Base-by-base conservation (phyloP, 1,139 yeast species). In the Groenewaldozyma sp. region DNA sequence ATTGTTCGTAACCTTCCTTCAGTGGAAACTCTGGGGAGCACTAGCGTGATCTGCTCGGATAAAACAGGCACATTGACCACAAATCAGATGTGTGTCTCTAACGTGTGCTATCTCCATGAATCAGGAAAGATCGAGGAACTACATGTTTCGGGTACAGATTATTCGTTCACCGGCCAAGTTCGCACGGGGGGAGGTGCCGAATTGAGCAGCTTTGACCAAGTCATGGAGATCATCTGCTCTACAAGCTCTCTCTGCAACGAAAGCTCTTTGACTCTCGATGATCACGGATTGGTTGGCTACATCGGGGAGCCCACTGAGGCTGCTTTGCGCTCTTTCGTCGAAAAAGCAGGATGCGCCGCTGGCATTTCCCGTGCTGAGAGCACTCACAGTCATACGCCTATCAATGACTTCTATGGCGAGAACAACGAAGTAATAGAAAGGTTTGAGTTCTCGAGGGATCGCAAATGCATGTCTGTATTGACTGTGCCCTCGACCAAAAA, bases 1-100 rank as follows among this genome's bases (percentile, higher is more conserved):
- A 60, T 72, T 48, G 71, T 71, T 28, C 64, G 73, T 45, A 63
- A 68, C 55, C 67, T 86, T 45, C 93, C 95, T 10, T 78, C 87
- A 54, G 95, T 86, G 24, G 76, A 72, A 47, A 73, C 76, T 17
- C 56, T 72, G 39, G 77, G 76, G 20, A 70, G 73, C 17, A 70
- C 71, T 36, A 65, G 68, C 41, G 73, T 71, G 42, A 59, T 71
- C 39, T 71, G 76, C 49, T 70, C 74, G 2, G 77, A 72, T 53
- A 72, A 72, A 48, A 72, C 77, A 7, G 77, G 77, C 34, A 72
- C 77, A 6, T 60, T 72, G 45, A 72, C 77, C 10, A 65, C 67
- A 45, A 74, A 74, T 43, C 64, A 67, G 40, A 71, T 71, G 76
- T 56, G 63, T 49, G 74, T 71, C 6, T n/a, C n/a, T n/a, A n/a